phyloP scores from a whole-genome alignment of 1,284 basidiomycete species.

The Cutaneotrichosporon cyanovorans region DNA sequence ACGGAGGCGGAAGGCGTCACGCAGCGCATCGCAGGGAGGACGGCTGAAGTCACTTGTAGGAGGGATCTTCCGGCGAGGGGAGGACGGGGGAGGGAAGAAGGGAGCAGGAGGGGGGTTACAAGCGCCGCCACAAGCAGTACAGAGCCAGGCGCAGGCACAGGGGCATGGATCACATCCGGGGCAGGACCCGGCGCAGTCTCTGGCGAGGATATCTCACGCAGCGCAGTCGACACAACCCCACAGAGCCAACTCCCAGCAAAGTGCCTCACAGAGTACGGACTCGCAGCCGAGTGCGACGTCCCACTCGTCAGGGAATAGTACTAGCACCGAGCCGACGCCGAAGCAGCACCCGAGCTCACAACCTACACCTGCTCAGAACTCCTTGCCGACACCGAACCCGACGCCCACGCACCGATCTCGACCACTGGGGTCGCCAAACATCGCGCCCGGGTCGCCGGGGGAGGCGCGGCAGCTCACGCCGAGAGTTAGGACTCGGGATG shows the following conservation, averaged over 20 bases:
- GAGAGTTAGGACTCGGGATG: conserved; percentile 29
- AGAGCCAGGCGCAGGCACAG: not conserved
- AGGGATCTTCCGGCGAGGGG: conserved; percentile 11
- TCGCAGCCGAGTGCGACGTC: no score
- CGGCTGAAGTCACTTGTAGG: conserved; percentile 12
- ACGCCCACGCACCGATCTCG: conserved; percentile 1
- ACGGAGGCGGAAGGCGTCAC: not conserved
- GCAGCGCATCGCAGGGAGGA: not conserved
- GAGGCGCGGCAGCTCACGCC: conserved; percentile 28
- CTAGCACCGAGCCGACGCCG: no score
- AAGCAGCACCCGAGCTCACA: no score
- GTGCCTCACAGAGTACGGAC: no score
- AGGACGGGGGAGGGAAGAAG: not conserved
- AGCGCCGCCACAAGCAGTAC: not conserved
- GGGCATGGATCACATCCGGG: no score
- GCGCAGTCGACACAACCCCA: no score
- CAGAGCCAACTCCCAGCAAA: no score
- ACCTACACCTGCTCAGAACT: no score
- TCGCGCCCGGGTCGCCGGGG: not conserved
- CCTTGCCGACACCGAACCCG: no score
- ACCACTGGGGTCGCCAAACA: not conserved
- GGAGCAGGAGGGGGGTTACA: not conserved
- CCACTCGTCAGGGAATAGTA: no score
- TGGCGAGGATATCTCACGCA: no score
- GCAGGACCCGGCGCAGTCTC: no score